Base-by-base conservation (phyloP, 2,329 filamentous ascomycete species). In the Nannizzia gypsea region DNA sequence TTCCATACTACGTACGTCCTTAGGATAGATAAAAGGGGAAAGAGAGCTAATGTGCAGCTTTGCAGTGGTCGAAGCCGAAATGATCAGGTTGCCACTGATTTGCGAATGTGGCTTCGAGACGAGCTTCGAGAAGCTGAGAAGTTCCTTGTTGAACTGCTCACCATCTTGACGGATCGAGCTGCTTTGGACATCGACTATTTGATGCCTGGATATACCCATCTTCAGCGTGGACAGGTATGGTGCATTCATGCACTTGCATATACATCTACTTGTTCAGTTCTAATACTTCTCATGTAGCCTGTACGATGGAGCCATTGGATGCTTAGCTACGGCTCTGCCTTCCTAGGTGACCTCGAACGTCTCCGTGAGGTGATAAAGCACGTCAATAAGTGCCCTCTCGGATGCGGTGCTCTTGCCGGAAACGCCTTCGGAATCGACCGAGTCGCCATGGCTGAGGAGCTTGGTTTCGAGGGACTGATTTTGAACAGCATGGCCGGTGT, bases 181-280 rank as follows among this genome's bases (percentile, higher is more conserved):
- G 87, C 90, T 78, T 74, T 78, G 38, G 88, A 93, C 67, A 84
- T 91, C 64, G 85, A 88, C 66, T 79, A 83, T 64, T 72, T 95
- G 68, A 93, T 95, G 87, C 90, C 90, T 0, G 88, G 88, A 2
- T 95, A 95, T 75, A 95, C 89, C 13, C 90, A 95, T 73, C 76
- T 93, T 38, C 90, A 95, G 31, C 64, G 64, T 36, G 64, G 62
- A 52, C 64, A 65, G 59, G 61, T 63, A 61, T 56, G 22, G 24
- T 3, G 11, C 26, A 31, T 34, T 9, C 22, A 11, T 24, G 13
- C 9, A 36, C 31, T 36, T 36, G 9, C 31, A n/a, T n/a, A 55
- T 55, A 28, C 4, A 9, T n/a, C 22, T 26, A 56, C 17, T n/a
- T 15, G 2, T 11, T 40, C 15, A 26, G 9, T 31, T 20, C 44